phyloP scores from a whole-genome alignment of 2,329 filamentous ascomycete genomes.

The Proliferodiscus dingleyae region DNA sequence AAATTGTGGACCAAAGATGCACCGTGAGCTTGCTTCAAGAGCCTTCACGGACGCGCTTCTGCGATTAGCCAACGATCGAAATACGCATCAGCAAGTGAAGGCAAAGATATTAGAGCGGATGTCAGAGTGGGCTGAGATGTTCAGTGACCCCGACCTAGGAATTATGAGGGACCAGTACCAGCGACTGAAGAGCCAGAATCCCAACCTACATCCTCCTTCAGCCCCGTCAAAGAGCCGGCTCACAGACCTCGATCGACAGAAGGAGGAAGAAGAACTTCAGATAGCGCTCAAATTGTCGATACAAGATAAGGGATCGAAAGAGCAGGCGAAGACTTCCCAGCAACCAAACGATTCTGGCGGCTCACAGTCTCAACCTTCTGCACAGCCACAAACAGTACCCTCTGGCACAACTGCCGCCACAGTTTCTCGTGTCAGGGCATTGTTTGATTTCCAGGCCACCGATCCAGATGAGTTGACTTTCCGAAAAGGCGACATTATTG shows the following conservation, averaged over 20 bases:
- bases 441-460: conserved; percentile 92
- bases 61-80: conserved; percentile 86
- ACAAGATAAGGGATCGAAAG: conserved; percentile 73
- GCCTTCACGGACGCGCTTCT: conserved; percentile 87
- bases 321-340: conserved; percentile 36
- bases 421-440: conserved; percentile 85
- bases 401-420: conserved; percentile 93
- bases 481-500: conserved; percentile 94
- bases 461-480: conserved; percentile 95
- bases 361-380: conserved; percentile 34
- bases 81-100: conserved; percentile 94
- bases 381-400: conserved; percentile 52
- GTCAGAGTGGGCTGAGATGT: conserved; percentile 96
- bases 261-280: conserved; percentile 95
- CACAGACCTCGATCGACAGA: conserved; percentile 82
- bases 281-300: conserved; percentile 91
- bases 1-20: conserved; percentile 65
- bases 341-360: conserved; percentile 35
- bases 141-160: conserved; percentile 83
- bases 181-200: conserved; percentile 78
- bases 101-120: conserved; percentile 95
- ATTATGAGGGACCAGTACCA: conserved; percentile 97
- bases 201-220: conserved; percentile 83
- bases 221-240: conserved; percentile 91
- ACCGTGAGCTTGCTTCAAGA: conserved; percentile 65